A percentile compares a stretch with the other conserved stretches of the same genome.
These are phyloP conservation scores for Telopea speciosissima DNA, from an alignment of 177 flowering plant genomes.

Conservation along the genomic window DNA sequence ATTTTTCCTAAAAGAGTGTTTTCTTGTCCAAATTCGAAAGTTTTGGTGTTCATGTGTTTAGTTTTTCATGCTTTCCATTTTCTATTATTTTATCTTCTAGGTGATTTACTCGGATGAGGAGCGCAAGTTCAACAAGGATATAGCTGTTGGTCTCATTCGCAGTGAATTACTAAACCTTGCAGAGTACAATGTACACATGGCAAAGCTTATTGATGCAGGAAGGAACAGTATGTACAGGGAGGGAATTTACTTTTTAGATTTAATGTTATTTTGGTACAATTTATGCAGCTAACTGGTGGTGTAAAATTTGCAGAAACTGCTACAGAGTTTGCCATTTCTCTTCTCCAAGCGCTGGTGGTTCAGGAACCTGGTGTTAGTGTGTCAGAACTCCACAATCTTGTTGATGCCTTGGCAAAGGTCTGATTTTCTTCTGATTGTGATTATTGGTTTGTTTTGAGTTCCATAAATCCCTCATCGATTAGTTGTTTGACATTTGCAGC, in stretches of 20 bases:
- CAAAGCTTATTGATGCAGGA: constrained; percentile 94
- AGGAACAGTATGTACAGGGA: constrained; percentile 67
- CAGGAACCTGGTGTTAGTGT: constrained; percentile 58
- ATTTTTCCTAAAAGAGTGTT: neutral
- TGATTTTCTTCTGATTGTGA: constrained; percentile 1
- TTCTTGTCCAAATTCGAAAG: neutral
- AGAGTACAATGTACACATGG: constrained; percentile 89
- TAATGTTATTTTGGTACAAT: neutral
- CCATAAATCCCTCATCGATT: neutral
- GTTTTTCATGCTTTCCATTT: neutral
- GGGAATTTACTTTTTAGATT: neutral
- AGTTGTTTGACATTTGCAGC: constrained; percentile 34
- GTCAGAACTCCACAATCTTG: constrained; percentile 79
- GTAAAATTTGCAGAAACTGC: constrained; percentile 76
- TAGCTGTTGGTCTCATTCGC: constrained; percentile 74
- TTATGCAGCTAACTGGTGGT: constrained; percentile 6
- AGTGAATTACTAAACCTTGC: constrained; percentile 80
- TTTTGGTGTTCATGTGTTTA: neutral
- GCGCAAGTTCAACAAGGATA: constrained; percentile 80
- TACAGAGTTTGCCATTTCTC: constrained; percentile 77
- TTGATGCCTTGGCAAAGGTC: constrained; percentile 95
- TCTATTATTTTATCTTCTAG: constrained; percentile 23
- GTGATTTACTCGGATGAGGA: constrained; percentile 91
- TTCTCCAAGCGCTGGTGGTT: constrained; percentile 62
- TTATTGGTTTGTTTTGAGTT: neutral